Evolutionary conservation across 2,329 filamentous ascomycete species (phyloP), one percentile per base, ranked within the genome.

Genomic region (Colletotrichum aenigma): DNA sequence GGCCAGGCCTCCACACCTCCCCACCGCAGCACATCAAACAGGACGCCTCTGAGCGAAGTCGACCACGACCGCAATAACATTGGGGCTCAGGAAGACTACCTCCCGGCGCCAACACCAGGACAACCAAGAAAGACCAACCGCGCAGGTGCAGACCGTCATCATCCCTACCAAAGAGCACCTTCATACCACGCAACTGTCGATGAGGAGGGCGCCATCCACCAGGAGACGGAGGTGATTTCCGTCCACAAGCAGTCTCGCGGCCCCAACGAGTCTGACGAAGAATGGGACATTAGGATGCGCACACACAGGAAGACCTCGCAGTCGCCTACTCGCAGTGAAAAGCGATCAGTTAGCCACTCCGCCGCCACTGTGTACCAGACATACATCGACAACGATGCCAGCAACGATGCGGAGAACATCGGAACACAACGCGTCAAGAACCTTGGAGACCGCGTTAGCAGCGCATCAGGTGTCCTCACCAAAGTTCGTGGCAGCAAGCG

Each of bases 101-200:
- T 99, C 7, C 97, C 97, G 4, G 96, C 96, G 1, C 97, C 97
- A 4, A 99, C 97, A 6, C 97, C 97, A 1, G 97, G 97, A 4
- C 97, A 99, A 84, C 97, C 97, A 32, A 93, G 97, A 77, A 98
- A 99, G 89, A 94, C 94, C 18, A 93, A 93, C 78, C 93, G 95
- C 72, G 90, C 92, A 75, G 95, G 96, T 80, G 90, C 92, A 75
- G 95, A 96, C 80, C 92, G 94, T 30, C 94, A 95, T 79, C 91
- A 96, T 83, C 92, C 94, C 13, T 94, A 96, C 84, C 86, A 92
- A 67, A 90, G 93, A 72, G 90, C 89, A 28, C 84, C 88, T 78
- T 83, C 90, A 34, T 83, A 86, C 66, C 85, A 86, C 28, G 83
- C 84, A 9, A 83, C 84, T 9, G 80, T 83, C 3, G 87, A 87